Base-by-base conservation (phyloP, 2,329 filamentous ascomycete species). In the Aspergillus terreus region DNA sequence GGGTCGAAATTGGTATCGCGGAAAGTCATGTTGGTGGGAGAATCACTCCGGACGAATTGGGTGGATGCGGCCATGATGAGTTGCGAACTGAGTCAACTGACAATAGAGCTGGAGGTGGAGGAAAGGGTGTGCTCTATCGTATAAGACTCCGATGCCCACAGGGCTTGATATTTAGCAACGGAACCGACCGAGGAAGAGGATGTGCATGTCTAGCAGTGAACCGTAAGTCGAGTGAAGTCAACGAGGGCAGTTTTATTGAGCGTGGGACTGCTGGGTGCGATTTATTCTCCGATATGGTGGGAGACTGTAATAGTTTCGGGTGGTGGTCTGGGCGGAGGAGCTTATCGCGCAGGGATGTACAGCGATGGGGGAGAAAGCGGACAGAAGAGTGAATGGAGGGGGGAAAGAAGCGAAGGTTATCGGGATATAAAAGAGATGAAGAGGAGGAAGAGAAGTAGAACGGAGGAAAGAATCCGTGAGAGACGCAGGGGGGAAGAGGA, bases 1-100 rank as follows among this genome's bases (percentile, higher is more conserved):
- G 70, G 67, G 47, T 74, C 71, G 46, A 63, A 63, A 42, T 60
- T 64, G 40, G 66, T 57, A 32, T 69, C 62, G 42, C 65, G 67
- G 52, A 70, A 66, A 14, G 58, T 60, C 42, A 63, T 55, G 35
- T 58, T 56, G 49, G 59, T 61, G 33, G 60, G 54, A 14, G 62
- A 66, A 40, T 63, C 56, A 36, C 56, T 52, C 14, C 51, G 49
- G 50, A 55, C 52, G 53, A 61, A 60, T 52, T 57, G 58, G 42
- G 44, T 61, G 48, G 52, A 61, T 55, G 58, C 57, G 45, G 60
- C 57, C 55, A 60, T 60, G 50, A 40, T 58, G 47, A 46, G 15
- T 11, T n/a, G 15, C 35, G 35, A 11, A 38, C 11, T 15, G 12
- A 38, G 15, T 11, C 10, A 11, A 38, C 11, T 38, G 12, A 38